A percentile compares a stretch with the other conserved stretches of the same genome.
These are phyloP conservation scores for Leucocoprinus sp. DNA, from an alignment of 768 basidiomycete species.

Conservation along the genomic window DNA sequence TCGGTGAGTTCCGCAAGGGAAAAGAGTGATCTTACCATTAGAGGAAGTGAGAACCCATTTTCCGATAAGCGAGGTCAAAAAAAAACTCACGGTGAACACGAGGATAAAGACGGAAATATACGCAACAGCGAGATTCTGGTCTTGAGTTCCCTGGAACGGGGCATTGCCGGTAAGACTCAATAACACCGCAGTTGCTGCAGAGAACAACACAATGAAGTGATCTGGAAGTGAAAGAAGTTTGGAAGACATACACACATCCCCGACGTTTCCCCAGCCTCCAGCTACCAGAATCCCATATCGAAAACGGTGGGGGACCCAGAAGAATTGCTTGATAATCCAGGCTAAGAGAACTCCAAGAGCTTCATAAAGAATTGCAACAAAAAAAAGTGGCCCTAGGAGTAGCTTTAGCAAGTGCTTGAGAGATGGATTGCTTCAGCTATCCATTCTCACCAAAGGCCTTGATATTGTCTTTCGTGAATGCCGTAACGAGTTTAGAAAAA, in stretches of 20 bases:
- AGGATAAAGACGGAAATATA: constrained; percentile 58
- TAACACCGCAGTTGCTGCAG: constrained; percentile 54
- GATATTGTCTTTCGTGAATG: constrained; percentile 52
- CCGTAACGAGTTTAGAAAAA: constrained; percentile 67
- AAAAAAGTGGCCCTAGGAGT: constrained; percentile 47
- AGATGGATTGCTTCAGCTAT: constrained; percentile 2
- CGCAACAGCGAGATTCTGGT: constrained; percentile 56
- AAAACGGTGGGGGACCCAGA: constrained; percentile 75
- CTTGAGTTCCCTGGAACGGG: constrained; percentile 52
- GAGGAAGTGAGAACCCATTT: not conserved
- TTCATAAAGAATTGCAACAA: constrained; percentile 56
- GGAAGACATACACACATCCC: constrained; percentile 53
- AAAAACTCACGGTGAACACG: constrained; percentile 42
- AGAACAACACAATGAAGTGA: not conserved
- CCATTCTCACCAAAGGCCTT: constrained; percentile 35
- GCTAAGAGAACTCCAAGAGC: constrained; percentile 44
- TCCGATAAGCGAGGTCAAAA: not conserved
- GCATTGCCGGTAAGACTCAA: constrained; percentile 51
- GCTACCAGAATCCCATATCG: constrained; percentile 63
- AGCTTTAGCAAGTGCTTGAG: not conserved
- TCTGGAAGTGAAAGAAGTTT: not conserved
- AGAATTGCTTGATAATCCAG: constrained; percentile 49
- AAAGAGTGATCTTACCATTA: constrained; percentile 45
- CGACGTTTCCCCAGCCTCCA: constrained; percentile 62
- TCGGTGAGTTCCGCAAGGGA: constrained; percentile 51